phyloP scores from a whole-genome alignment of 257 asterid species.

The Osmanthus fragrans region DNA sequence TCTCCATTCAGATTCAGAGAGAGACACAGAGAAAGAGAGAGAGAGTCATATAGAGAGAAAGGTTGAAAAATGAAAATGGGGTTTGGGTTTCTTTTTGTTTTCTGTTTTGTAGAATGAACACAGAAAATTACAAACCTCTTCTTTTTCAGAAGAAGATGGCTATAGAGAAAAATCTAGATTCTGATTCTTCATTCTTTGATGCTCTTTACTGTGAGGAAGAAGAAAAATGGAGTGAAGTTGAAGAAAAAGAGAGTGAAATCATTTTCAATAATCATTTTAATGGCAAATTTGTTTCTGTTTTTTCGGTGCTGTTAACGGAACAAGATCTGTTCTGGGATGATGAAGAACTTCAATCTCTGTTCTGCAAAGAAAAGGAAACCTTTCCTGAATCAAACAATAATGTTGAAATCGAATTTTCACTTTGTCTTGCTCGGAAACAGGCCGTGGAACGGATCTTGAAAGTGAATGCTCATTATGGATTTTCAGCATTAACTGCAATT shows the following conservation, averaged over 20 bases:
- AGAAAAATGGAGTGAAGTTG: conserved; percentile 49
- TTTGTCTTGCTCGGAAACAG: conserved; percentile 40
- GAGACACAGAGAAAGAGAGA: conserved; percentile 16
- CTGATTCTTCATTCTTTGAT: conserved; percentile 39
- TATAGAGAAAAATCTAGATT: conserved; percentile 35
- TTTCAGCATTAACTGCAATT: conserved; percentile 66
- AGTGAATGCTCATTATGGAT: conserved; percentile 56
- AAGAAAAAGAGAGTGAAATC: conserved; percentile 30
- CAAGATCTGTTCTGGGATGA: conserved; percentile 77
- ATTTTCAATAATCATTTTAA: background rate
- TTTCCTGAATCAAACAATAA: background rate
- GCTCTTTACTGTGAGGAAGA: conserved; percentile 59
- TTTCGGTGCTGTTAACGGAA: conserved; percentile 44
- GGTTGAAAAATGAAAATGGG: conserved; percentile 18
- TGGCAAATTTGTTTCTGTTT: background rate
- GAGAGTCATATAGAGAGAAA: conserved; percentile 10
- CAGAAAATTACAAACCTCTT: conserved; percentile 15
- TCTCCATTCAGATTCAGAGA: conserved; percentile 46
- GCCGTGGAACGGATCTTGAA: conserved; percentile 75
- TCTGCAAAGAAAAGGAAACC: conserved; percentile 61
- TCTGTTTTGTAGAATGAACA: conserved; percentile 46
- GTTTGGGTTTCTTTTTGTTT: conserved; percentile 31
- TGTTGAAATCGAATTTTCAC: conserved; percentile 9
- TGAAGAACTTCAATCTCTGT: conserved; percentile 67
- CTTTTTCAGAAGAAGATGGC: conserved; percentile 43